A percentile compares a stretch with the other conserved stretches of the same genome.
These are phyloP conservation scores for Neurospora terricola DNA, from an alignment of 495 filamentous ascomycete genomes.

Conservation along the genomic window DNA sequence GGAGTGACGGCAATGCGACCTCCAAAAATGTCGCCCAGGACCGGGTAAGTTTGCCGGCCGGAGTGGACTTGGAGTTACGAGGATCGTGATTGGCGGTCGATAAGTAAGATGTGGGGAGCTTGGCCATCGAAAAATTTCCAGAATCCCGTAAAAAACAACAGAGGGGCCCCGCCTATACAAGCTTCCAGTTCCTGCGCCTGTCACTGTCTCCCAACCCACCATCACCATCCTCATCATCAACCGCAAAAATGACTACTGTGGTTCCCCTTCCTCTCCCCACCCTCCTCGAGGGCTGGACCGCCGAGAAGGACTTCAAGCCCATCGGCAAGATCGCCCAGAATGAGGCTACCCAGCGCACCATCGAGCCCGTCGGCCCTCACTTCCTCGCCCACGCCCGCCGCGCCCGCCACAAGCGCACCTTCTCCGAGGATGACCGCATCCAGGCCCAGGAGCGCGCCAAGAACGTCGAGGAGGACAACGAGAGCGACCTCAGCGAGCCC, in stretches of 20 bases:
- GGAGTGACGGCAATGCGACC: neutral
- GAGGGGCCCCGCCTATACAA: conserved; percentile 13
- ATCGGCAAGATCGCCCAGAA: conserved; percentile 53
- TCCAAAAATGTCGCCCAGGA: neutral
- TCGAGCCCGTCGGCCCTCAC: conserved; percentile 94
- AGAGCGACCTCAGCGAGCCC: conserved; percentile 80
- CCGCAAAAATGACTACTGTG: conserved; percentile 29
- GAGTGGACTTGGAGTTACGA: neutral
- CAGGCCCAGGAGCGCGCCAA: conserved; percentile 89
- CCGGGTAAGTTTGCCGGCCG: neutral
- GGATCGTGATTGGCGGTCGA: neutral
- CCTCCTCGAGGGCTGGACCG: conserved; percentile 73
- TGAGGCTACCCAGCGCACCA: conserved; percentile 62
- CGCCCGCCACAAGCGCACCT: conserved; percentile 92
- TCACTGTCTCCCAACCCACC: neutral
- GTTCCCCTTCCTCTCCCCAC: conserved; percentile 53
- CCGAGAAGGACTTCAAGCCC: conserved; percentile 85
- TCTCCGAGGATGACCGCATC: conserved; percentile 96
- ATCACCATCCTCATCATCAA: neutral
- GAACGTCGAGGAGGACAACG: conserved; percentile 88
- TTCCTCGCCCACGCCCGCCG: conserved; percentile 95
- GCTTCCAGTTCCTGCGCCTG: neutral
- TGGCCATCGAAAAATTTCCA: conserved; percentile 12
- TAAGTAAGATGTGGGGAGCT: neutral
- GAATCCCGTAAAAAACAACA: conserved; percentile 6